Evolutionary conservation across 768 basidiomycete species (phyloP).

Genomic region (Kwoniella mangroviensis): DNA sequence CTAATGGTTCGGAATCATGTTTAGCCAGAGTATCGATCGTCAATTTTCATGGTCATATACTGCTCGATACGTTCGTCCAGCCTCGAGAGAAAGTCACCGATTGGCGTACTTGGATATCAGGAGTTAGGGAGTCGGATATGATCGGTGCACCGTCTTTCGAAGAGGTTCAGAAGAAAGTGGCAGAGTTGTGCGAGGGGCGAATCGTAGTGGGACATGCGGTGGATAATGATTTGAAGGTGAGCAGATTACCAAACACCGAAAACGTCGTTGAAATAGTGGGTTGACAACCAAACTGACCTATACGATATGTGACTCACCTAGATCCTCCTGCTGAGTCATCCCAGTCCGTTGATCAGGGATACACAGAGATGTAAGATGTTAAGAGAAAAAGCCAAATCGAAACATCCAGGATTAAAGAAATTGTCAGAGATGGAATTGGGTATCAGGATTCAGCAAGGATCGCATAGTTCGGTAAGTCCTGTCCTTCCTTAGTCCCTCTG

Average conservation of each 20-base stretch:
- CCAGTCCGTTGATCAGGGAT: conserved; percentile 58
- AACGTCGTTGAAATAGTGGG: neutral
- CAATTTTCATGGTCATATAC: conserved; percentile 79
- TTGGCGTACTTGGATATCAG: conserved; percentile 88
- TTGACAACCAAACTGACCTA: neutral
- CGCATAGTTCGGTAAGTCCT: conserved; percentile 90
- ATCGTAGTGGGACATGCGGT: conserved; percentile 90
- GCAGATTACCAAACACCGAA: conserved; percentile 21
- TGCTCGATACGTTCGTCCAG: conserved; percentile 82
- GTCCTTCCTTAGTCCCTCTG: no score
- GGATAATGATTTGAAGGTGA: conserved; percentile 83
- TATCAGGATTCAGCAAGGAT: conserved; percentile 79
- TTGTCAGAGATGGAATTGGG: conserved; percentile 80
- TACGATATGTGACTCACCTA: conserved; percentile 19
- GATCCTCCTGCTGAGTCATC: conserved; percentile 60
- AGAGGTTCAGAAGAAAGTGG: conserved; percentile 77
- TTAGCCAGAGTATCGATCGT: conserved; percentile 88
- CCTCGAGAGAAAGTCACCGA: conserved; percentile 89
- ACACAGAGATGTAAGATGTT: conserved; percentile 59
- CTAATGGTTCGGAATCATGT: conserved; percentile 77
- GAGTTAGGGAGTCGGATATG: conserved; percentile 77
- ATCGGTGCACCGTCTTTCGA: conserved; percentile 74
- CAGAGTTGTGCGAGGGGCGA: conserved; percentile 74
- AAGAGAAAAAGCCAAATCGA: conserved; percentile 66
- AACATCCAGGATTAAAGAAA: conserved; percentile 74